Percentiles rank a stretch among this genome's conserved stretches.
Evolutionary conservation across 495 filamentous ascomycete genomes (phyloP).

Genomic region (Lophium mytilinum): DNA sequence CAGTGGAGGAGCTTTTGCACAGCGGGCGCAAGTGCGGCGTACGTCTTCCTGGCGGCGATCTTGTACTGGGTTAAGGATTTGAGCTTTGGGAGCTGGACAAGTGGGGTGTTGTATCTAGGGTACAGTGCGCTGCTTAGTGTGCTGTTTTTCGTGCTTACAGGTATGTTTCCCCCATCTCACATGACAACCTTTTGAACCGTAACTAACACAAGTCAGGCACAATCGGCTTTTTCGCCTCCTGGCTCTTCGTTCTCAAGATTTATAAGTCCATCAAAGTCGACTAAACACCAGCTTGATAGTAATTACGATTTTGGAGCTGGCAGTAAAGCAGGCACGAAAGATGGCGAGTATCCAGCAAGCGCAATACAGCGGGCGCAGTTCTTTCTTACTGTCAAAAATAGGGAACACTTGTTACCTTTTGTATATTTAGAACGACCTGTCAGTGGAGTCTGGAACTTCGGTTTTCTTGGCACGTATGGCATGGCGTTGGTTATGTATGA

Average conservation of each 20-base stretch:
- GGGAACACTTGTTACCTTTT: no score
- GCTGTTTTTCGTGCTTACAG: conserved; percentile 86
- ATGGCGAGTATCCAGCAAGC: no score
- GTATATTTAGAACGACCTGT: no score
- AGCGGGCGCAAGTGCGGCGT: conserved; percentile 77
- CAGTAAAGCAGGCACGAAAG: no score
- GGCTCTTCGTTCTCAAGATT: conserved; percentile 87
- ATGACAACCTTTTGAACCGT: neutral
- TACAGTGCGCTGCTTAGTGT: conserved; percentile 86
- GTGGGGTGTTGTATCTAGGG: conserved; percentile 84
- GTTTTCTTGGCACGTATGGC: no score
- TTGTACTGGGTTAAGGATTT: conserved; percentile 83
- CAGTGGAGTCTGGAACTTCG: no score
- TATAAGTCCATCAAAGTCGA: conserved; percentile 96
- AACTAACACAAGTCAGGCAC: conserved; percentile 51
- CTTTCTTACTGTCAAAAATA: no score
- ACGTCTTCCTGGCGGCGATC: conserved; percentile 82
- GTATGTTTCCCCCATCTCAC: conserved; percentile 43
- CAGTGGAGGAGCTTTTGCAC: conserved; percentile 91
- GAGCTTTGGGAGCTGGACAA: conserved; percentile 73
- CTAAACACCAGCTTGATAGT: neutral
- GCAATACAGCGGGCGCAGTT: no score
- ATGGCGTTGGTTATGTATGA: no score
- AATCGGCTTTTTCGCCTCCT: conserved; percentile 91
- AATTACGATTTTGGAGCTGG: no score